Percentiles rank a stretch among this genome's conserved stretches.
phyloP scores from a whole-genome alignment of 228 moss, liverwort and hornwort genomes.

The Sphagnum magellanicum region DNA sequence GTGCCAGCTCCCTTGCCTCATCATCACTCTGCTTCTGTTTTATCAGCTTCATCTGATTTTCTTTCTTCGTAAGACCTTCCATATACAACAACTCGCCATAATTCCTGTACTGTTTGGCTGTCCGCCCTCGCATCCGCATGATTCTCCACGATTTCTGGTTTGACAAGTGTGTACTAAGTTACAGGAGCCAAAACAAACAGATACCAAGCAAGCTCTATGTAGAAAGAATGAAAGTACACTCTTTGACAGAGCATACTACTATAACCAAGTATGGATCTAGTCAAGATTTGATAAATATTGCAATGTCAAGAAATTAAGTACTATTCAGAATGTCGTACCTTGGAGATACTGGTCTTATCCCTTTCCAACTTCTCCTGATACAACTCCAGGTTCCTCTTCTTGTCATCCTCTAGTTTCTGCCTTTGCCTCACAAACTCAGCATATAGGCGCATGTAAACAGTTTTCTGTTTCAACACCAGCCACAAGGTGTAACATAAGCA shows the following conservation, averaged over 20 bases:
- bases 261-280: no score
- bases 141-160: constrained; percentile 78
- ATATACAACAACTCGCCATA: constrained; percentile 85
- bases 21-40: constrained; percentile 60
- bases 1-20: constrained; percentile 61
- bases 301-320: no score
- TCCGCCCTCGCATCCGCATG: constrained; percentile 80
- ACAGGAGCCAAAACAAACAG: no score
- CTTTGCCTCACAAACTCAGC: constrained; percentile 67
- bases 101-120: constrained; percentile 80
- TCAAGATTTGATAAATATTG: no score
- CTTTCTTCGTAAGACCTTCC: constrained; percentile 64
- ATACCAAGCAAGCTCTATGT: no score
- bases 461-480: constrained; percentile 32
- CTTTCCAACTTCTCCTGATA: constrained; percentile 84
- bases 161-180: not conserved
- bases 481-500: not conserved
- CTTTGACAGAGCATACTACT: no score
- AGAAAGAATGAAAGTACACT: no score
- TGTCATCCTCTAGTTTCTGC: constrained; percentile 62
- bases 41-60: constrained; percentile 57
- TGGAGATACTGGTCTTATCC: constrained; percentile 56
- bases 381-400: constrained; percentile 63
- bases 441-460: constrained; percentile 82
- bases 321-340: constrained; percentile 19